A percentile compares a stretch with the other conserved stretches of the same genome.
phyloP scores from a whole-genome alignment of 1,284 basidiomycete genomes.

The Ceratobasidium sp. region DNA sequence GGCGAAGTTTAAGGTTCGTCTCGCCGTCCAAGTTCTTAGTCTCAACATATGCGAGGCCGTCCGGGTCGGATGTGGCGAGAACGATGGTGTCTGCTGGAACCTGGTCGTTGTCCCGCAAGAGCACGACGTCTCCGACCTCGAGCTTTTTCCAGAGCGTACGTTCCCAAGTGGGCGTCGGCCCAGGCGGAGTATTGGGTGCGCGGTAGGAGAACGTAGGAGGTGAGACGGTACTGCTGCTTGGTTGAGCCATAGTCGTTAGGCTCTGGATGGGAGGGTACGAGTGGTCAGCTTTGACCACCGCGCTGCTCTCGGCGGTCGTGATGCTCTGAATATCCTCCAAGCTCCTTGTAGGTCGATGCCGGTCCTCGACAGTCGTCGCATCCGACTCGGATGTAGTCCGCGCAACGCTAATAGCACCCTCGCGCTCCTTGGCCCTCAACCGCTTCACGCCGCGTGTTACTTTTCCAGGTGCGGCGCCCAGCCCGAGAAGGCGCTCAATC shows the following conservation, averaged over 20 bases:
- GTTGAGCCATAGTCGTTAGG: slow-evolving; percentile 17
- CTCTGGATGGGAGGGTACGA: slow-evolving; percentile 42
- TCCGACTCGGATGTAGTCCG: slow-evolving; percentile 27
- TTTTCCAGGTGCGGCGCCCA: slow-evolving; percentile 71
- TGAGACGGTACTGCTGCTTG: slow-evolving; percentile 45
- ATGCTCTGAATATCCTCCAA: slow-evolving; percentile 75
- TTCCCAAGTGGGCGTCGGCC: slow-evolving; percentile 71
- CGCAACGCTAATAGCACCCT: slow-evolving; percentile 51
- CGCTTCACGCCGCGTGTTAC: slow-evolving; percentile 88
- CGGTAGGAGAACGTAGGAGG: slow-evolving; percentile 36
- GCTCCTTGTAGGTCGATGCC: slow-evolving; percentile 46
- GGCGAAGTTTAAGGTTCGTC: slow-evolving; percentile 93
- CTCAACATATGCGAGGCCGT: slow-evolving; percentile 88
- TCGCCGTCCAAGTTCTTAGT: slow-evolving; percentile 98
- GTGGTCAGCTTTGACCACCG: slow-evolving; percentile 53
- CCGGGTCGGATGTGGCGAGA: slow-evolving; percentile 83
- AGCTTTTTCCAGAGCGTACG: slow-evolving; percentile 98
- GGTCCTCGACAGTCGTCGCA: slow-evolving; percentile 34
- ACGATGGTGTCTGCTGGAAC: slow-evolving; percentile 95
- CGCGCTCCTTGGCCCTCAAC: slow-evolving; percentile 82
- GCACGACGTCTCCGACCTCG: slow-evolving; percentile 95
- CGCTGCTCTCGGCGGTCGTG: slow-evolving; percentile 56
- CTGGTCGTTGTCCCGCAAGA: slow-evolving; percentile 93
- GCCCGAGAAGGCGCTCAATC: slow-evolving; percentile 75
- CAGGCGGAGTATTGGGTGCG: slow-evolving; percentile 24